Conservation (phyloP, 768 basidiomycete genomes). For the Auriscalpium microsporum region DNA sequence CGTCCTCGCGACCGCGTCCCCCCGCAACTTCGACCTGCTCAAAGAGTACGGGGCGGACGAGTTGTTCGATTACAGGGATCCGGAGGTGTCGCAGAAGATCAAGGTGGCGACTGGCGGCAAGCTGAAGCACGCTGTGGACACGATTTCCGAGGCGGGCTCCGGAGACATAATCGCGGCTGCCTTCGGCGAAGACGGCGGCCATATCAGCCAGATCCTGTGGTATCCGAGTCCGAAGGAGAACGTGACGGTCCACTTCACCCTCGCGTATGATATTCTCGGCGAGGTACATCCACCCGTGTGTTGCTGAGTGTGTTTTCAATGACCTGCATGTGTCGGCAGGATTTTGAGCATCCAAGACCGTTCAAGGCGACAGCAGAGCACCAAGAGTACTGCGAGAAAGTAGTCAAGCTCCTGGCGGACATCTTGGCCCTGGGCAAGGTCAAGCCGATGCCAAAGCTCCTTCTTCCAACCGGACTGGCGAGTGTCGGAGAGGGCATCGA, state of each 20-base stretch:
- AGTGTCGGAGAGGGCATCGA: constrained; percentile 19
- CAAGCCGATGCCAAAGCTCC: constrained; percentile 19
- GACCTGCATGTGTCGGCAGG: too few relatives aligned
- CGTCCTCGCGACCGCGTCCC: constrained; percentile 29
- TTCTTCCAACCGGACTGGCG: constrained; percentile 13
- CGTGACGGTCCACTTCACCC: too few relatives aligned
- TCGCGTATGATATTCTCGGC: too few relatives aligned
- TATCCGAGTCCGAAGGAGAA: too few relatives aligned
- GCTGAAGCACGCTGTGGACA: constrained; percentile 11
- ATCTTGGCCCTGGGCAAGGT: not conserved
- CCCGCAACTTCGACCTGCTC: constrained; percentile 26
- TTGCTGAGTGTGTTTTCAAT: too few relatives aligned
- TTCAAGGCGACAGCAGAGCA: too few relatives aligned
- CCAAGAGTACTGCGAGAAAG: too few relatives aligned
- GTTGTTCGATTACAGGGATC: constrained; percentile 24
- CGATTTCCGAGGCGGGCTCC: constrained; percentile 9
- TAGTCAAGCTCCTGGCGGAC: too few relatives aligned
- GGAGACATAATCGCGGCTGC: not conserved
- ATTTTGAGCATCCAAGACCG: too few relatives aligned
- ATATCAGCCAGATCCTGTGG: too few relatives aligned
- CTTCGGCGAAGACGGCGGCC: too few relatives aligned
- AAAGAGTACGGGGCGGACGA: constrained; percentile 28
- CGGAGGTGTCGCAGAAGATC: constrained; percentile 19
- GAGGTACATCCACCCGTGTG: too few relatives aligned
- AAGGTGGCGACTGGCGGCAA: constrained; percentile 13